Base-by-base conservation (phyloP, 106 monocot species). In the Triglochin maritima region DNA sequence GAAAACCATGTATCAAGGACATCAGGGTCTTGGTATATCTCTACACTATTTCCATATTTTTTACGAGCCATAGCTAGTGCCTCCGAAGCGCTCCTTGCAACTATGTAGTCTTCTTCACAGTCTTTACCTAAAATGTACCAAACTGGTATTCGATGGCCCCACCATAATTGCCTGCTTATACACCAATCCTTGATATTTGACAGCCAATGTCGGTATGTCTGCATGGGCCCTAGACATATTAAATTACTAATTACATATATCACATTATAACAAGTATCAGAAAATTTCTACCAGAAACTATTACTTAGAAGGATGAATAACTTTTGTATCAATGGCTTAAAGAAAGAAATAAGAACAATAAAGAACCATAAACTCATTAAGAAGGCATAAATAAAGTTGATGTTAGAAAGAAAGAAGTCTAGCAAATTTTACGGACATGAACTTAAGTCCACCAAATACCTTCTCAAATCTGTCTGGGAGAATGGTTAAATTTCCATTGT, bases 1-100 rank as follows among this genome's bases (percentile, higher is more conserved):
- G 96, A 98, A 80, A 98, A 98, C 96, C 96, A 91, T 57, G 91
- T 98, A 73, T 98, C 96, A 58, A 98, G 81, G 52, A 98, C 96
- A 81, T 98, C 96, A 73, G 91, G 91, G 79, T 98, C 96, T 86
- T 98, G 96, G 64, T 91, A 98, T 60, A 98, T 87, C 74, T 88
- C 96, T n/a, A 84, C 91, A 52, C 82, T 69, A 86, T 81, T 84
- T 62, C 96, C 96, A 79, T 84, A 92, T 77, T 84, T 84, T 61
- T 80, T 80, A 66, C 75, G 73, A 75, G 96, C 96, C 77, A 80
- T 82, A 64, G 72, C 71, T 63, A 79, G 78, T 17, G 96, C 96
- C 71, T 98, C 96, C 57, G 82, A 67, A 66, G 71, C 62, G 80
- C 67, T 88, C 69, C 91, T 78, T 65, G 96, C 96, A 60, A 98